A percentile compares a stretch with the other conserved stretches of the same genome.
Evolutionary conservation across 345 rosid species (phyloP).

Genomic region (Citrus medica): DNA sequence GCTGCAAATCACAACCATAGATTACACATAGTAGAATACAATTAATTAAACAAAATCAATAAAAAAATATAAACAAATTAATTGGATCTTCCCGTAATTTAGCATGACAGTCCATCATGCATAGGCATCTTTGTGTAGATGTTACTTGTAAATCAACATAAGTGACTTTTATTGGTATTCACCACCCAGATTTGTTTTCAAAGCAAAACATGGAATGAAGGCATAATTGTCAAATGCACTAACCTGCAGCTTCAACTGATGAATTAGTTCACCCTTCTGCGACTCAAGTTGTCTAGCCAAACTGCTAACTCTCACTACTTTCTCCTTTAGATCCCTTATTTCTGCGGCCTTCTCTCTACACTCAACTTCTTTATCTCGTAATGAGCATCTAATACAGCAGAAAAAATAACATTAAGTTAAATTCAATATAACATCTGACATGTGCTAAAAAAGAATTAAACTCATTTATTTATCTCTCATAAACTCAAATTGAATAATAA

Average conservation of each 20-base stretch:
- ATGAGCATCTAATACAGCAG: constrained; percentile 53
- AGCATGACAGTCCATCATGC: neutral
- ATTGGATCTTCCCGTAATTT: neutral
- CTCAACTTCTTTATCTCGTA: constrained; percentile 79
- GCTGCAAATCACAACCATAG: neutral
- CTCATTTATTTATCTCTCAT: neutral
- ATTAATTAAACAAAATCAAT: neutral
- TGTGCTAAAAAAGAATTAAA: neutral
- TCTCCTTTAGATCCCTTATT: constrained; percentile 70
- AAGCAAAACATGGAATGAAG: neutral
- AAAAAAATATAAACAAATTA: neutral
- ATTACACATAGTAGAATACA: neutral
- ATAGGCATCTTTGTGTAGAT: neutral
- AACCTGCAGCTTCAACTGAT: constrained; percentile 67
- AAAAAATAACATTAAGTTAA: neutral
- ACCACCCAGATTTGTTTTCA: too few relatives aligned
- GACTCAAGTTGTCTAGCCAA: constrained; percentile 55
- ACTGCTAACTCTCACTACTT: constrained; percentile 57
- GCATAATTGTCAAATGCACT: constrained; percentile 9
- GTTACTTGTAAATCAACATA: neutral
- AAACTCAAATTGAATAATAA: neutral
- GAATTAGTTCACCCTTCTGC: constrained; percentile 66
- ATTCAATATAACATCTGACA: neutral
- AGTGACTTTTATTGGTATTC: neutral
- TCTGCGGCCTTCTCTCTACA: constrained; percentile 70